These are phyloP conservation scores for Saturnispora bothae DNA, from an alignment of 805 yeast species.

Conservation along the genomic window DNA sequence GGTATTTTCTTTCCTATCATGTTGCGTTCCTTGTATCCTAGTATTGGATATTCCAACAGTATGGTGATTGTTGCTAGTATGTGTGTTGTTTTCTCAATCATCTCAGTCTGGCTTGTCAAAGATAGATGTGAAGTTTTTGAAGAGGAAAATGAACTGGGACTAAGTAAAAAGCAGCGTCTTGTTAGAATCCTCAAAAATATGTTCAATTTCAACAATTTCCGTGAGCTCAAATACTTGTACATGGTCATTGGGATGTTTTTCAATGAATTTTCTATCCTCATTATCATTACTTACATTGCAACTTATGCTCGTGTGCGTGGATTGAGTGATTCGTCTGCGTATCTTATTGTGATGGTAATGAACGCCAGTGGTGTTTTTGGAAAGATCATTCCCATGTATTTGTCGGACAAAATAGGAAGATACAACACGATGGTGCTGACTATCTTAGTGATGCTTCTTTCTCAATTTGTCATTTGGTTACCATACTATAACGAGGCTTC, in stretches of 20 bases:
- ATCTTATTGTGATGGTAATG: conserved; percentile 36
- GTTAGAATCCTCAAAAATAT: conserved; percentile 20
- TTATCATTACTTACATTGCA: conserved; percentile 40
- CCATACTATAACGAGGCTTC: conserved; percentile 37
- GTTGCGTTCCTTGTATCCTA: conserved; percentile 37
- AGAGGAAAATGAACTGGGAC: conserved; percentile 14
- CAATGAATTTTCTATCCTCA: conserved; percentile 39
- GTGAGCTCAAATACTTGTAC: conserved; percentile 28
- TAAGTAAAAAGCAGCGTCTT: conserved; percentile 11
- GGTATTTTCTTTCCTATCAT: conserved; percentile 45
- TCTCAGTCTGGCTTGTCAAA: conserved; percentile 29
- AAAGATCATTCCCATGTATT: conserved; percentile 22
- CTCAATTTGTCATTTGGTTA: conserved; percentile 49
- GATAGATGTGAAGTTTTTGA: conserved; percentile 30
- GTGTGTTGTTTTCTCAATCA: conserved; percentile 30
- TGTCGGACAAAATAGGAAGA: conserved; percentile 35
- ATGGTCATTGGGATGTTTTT: conserved; percentile 34
- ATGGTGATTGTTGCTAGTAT: conserved; percentile 41
- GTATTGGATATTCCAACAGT: conserved; percentile 47
- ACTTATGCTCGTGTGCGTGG: conserved; percentile 45
- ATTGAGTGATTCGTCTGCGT: conserved; percentile 32
- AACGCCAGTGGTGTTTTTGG: conserved; percentile 36
- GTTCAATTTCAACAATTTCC: conserved; percentile 31
- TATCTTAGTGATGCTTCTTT: conserved; percentile 35
- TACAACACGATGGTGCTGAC: conserved; percentile 40